Conservation (phyloP, 345 rosid genomes). For the Cardamine chenopodiifolia region DNA sequence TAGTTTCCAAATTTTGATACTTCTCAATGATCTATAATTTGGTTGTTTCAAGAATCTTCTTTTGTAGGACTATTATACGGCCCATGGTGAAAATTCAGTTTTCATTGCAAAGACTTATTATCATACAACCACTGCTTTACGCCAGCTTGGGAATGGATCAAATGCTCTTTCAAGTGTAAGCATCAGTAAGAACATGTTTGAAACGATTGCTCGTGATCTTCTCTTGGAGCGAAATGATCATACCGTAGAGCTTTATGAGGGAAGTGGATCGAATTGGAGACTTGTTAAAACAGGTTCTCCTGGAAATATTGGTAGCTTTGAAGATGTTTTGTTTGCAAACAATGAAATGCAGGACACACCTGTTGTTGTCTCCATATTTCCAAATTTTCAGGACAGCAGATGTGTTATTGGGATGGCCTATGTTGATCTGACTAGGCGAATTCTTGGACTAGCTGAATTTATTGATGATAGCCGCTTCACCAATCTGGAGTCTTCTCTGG, state of each 20-base stretch:
- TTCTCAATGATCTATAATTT: conserved; percentile 2
- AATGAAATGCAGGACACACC: conserved; percentile 95
- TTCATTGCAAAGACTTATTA: conserved; percentile 91
- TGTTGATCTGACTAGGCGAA: conserved; percentile 77
- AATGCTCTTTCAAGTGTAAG: conserved; percentile 84
- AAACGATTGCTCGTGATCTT: conserved; percentile 79
- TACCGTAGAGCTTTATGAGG: conserved; percentile 85
- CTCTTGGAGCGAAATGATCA: conserved; percentile 91
- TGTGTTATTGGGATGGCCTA: conserved; percentile 81
- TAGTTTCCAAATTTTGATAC: background rate
- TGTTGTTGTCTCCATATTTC: conserved; percentile 70
- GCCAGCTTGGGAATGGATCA: conserved; percentile 74
- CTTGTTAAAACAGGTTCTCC: conserved; percentile 83
- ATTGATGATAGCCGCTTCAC: conserved; percentile 95
- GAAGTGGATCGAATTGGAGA: conserved; percentile 93
- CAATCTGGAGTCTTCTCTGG: conserved; percentile 82
- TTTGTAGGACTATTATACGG: conserved; percentile 81
- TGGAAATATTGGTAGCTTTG: conserved; percentile 93
- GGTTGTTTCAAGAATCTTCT: background rate
- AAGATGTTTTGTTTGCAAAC: conserved; percentile 92
- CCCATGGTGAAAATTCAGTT: conserved; percentile 89
- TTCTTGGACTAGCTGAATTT: conserved; percentile 88
- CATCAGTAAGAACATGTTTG: conserved; percentile 85
- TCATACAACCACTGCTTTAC: conserved; percentile 80
- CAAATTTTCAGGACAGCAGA: conserved; percentile 64